Evolutionary conservation across 2,329 filamentous ascomycete species (phyloP), one percentile per base, ranked within the genome.

Genomic region (Penicillium sp.): DNA sequence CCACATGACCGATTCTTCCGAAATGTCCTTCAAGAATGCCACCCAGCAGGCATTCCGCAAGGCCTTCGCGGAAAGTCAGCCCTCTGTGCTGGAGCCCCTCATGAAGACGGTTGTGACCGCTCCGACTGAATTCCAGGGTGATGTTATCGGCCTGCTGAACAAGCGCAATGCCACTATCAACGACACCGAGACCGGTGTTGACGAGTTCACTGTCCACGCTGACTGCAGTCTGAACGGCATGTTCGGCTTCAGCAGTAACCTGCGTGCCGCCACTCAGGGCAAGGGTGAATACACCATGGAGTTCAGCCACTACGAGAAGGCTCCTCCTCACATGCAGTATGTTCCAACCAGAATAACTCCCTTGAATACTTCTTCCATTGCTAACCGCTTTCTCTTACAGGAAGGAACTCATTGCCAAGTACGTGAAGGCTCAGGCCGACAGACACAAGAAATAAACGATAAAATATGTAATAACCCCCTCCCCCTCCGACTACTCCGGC

Each of bases 281-380:
- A 99, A 99, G 82, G 94, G 94, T 68, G 94, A 99, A 79, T 99
- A 97, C 72, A 89, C 84, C 68, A 97, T 99, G 94, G 94, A 99
- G 77, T 99, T 99, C 70, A 94, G 89, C 75, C 94, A 97, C 78
- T 99, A 99, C 69, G 86, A 89, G 50, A 82, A 91, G 49, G 91
- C 94, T 56, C 89, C 92, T 46, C 85, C 86, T 66, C 92, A 97
- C 71, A 73, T 97, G 73, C 94, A 99, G 88, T 89, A 87, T 72
- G 86, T 84, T 60, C 25, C 42, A n/a, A 31, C 4, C 23, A 9
- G 12, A 27, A 42, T 29, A 21, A 34, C 15, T 38, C n/a, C 18
- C 52, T 41, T 13, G 3, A 21, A n/a, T 32, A 8, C 46, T 18
- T 25, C 12, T 1, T 15, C 40, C 29, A 10, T 55, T 58, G 9